Evolutionary conservation across 1,284 basidiomycete species (phyloP).

Genomic region (Gomphus bonarii): DNA sequence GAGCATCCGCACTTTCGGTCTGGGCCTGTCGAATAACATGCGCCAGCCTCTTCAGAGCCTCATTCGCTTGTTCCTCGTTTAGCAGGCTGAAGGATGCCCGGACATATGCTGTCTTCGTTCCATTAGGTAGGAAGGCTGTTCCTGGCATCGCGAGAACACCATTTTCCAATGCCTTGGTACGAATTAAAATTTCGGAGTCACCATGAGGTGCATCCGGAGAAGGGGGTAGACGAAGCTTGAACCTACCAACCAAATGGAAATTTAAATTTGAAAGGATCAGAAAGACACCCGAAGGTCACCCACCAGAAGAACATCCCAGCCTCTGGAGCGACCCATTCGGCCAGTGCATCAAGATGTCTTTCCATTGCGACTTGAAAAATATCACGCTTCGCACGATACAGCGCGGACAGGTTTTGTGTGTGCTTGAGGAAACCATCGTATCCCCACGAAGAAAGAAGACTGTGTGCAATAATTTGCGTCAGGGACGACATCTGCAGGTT

Average conservation of each 20-base stretch:
- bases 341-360: constrained; percentile 65
- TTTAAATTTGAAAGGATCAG: neutral
- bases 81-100: constrained; percentile 73
- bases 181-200: constrained; percentile 71
- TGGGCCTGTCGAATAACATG: constrained; percentile 41
- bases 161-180: constrained; percentile 67
- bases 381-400: constrained; percentile 75
- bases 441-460: constrained; percentile 70
- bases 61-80: constrained; percentile 57
- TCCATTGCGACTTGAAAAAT: constrained; percentile 71
- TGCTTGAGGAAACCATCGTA: constrained; percentile 72
- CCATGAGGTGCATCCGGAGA: constrained; percentile 27
- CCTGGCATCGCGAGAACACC: constrained; percentile 89
- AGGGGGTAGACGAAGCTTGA: constrained; percentile 43
- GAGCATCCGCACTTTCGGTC: constrained; percentile 16
- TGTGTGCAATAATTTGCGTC: constrained; percentile 66
- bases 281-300: constrained; percentile 14
- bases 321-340: constrained; percentile 76
- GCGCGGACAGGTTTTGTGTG: constrained; percentile 58
- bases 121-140: constrained; percentile 64
- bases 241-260: constrained; percentile 32
- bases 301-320: constrained; percentile 91
- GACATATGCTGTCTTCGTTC: constrained; percentile 59
- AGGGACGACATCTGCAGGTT: constrained; percentile 77
- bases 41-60: constrained; percentile 62